Evolutionary conservation across 169 alveolate species (phyloP).

Genomic region (Eimeria brunetti): DNA sequence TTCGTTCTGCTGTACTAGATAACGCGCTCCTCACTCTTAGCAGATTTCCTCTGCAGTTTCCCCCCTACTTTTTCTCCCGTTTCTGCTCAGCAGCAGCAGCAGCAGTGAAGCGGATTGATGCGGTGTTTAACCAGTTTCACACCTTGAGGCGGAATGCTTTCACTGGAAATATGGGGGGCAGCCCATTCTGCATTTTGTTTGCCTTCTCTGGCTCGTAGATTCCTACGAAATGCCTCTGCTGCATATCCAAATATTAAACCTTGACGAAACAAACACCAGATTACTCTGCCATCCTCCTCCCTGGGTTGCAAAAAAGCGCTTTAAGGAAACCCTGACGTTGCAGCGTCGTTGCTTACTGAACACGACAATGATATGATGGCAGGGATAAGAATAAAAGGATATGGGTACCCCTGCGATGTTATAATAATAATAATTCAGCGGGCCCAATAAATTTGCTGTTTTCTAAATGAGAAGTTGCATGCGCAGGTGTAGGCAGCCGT

Average conservation of each 20-base stretch:
- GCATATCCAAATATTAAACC: background rate
- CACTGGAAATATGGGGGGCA: background rate
- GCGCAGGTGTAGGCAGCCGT: background rate
- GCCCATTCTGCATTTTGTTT: background rate
- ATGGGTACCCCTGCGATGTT: too few species aligned
- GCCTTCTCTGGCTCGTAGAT: background rate
- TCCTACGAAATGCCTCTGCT: background rate
- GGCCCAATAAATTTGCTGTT: background rate
- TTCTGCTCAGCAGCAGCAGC: too few species aligned
- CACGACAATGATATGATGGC: too few species aligned
- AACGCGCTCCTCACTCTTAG: background rate
- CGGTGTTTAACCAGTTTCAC: background rate
- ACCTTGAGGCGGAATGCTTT: background rate
- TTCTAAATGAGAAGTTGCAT: background rate
- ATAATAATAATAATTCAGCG: too few species aligned
- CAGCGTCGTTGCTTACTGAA: too few species aligned
- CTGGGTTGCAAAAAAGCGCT: background rate
- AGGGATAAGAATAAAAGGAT: too few species aligned
- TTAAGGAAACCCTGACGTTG: background rate
- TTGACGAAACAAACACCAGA: background rate
- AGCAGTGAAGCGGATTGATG: background rate
- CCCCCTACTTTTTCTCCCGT: background rate
- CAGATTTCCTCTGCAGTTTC: background rate
- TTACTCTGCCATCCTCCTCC: background rate
- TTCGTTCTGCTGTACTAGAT: background rate